Evolutionary conservation across 2,329 filamentous ascomycete species (phyloP), one percentile per base, ranked within the genome.

Genomic region (Proliferodiscus dingleyae): DNA sequence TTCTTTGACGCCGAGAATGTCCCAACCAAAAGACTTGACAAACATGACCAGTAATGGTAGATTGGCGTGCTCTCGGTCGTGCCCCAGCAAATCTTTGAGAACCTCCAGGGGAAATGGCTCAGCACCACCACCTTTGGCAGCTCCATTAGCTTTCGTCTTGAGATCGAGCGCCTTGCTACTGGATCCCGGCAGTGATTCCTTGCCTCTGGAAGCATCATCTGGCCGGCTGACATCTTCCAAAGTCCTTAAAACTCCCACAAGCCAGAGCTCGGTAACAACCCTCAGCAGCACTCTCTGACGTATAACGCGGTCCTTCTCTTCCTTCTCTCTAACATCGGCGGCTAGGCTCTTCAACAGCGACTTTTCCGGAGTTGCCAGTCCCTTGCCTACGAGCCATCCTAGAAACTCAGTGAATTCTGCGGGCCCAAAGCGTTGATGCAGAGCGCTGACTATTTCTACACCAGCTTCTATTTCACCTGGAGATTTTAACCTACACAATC

Each of bases 61-160:
- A 61, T 97, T 98, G 45, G 81, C 73, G 62, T 97, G 93, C 57
- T 98, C 91, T 45, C 89, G 81, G 64, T 98, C 93, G 62, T 97
- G 85, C 6, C 90, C 89, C 13, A 98, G 77, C 54, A 98, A 78
- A 63, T 98, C 94, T 69, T 98, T 98, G 32, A 98, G 72, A n/a
- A 97, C 91, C 65, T 98, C 93, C 16, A 98, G 73, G 3, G 94
- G 94, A 56, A 98, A 97, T 0, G 93, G 93, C 53, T 98, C 93
- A 2, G 88, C 78, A 49, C 85, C 82, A 32, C 77, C 80, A 22
- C 77, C 75, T 53, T 81, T 80, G 48, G 81, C 79, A 42, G 70
- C 67, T 19, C 74, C 73, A 30, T 68, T 64, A 8, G 72, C 61
- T 49, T 78, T 78, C 56, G 70, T 73, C 71, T 74, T 86, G 51